Conservation (phyloP, 169 alveolate species). For the Cystoisospora suis region DNA sequence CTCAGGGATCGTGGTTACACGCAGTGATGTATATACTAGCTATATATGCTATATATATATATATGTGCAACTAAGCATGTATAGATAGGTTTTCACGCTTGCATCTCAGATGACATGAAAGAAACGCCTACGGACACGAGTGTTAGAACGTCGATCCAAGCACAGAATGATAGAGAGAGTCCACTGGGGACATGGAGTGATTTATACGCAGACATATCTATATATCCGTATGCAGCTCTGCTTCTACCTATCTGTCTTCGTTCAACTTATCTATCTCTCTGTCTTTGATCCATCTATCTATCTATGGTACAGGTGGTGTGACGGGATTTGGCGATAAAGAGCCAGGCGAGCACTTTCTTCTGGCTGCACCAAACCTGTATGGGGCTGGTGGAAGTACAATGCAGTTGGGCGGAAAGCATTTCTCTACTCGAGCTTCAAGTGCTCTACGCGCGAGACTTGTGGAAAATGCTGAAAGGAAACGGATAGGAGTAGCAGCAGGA, state of each 20-base stretch:
- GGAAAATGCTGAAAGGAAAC: background rate
- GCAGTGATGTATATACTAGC: background rate
- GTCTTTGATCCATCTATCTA: background rate
- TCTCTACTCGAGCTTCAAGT: background rate
- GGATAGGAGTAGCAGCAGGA: too few relatives aligned
- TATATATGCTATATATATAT: too few relatives aligned
- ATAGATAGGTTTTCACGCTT: background rate
- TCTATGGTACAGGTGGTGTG: conserved; percentile 53
- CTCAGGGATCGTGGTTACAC: too few relatives aligned
- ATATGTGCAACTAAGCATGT: background rate
- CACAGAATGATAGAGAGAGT: too few relatives aligned
- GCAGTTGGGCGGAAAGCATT: background rate
- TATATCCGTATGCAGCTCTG: background rate
- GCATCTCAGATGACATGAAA: background rate
- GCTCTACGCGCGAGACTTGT: background rate
- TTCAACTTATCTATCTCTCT: background rate
- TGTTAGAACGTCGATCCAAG: background rate
- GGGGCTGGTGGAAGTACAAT: conserved; percentile 40
- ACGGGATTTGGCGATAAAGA: conserved; percentile 46
- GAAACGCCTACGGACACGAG: background rate
- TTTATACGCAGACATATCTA: background rate
- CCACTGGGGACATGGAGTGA: too few relatives aligned
- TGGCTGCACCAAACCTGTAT: conserved; percentile 37
- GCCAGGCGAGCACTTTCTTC: conserved; percentile 42
- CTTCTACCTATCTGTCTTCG: background rate